Base-by-base conservation (phyloP, 192 early-diverging fungal species). In the Obelidium mucronatum region DNA sequence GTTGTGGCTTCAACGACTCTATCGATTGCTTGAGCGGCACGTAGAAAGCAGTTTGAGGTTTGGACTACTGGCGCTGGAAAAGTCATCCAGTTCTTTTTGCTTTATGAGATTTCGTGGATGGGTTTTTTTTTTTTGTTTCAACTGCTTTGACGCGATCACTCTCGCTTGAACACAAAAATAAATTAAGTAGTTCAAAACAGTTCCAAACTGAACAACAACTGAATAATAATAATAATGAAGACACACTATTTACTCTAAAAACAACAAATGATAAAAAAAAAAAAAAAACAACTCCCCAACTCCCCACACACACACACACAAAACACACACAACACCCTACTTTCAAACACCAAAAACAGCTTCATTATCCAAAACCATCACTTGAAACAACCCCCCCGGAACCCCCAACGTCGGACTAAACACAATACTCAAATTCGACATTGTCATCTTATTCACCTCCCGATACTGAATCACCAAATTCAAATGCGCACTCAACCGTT, bases 371-470 rank as follows among this genome's bases (percentile, higher is more conserved):
- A 91, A 86, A 87, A 98, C 90, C 81, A 99, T 89, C 66, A 98
- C 75, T 56, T 90, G 94, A 67, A 98, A 95, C 35, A 99, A 89
- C 13, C 93, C 92, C 19, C 93, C 95, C 1, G 96, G 96, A 69
- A 99, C 94, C 26, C 94, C 92, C 1, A 99, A 83, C 6, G 97
- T 97, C 28, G 96, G 96, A 36, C 93, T 91, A 75, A 98, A 98
- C 2, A 99, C 95, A 72, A 98, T 99, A 58, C 95, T 93, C 48
- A 99, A 88, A 86, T 98, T 98, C 26, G 92, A 89, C 67, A 96
- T 86, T 3, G 92, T 97, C 97, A 99, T 99, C 80, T 92, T 93
- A 84, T 99, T 99, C 39, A 90, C 82, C 36, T 91, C 91, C 8
- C 90, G 82, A 59, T 89, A 86, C 64, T 92, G 90, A 28, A 98